Conservation (phyloP, 352 stramenopile species). For the Globisporangium takayamanum region DNA sequence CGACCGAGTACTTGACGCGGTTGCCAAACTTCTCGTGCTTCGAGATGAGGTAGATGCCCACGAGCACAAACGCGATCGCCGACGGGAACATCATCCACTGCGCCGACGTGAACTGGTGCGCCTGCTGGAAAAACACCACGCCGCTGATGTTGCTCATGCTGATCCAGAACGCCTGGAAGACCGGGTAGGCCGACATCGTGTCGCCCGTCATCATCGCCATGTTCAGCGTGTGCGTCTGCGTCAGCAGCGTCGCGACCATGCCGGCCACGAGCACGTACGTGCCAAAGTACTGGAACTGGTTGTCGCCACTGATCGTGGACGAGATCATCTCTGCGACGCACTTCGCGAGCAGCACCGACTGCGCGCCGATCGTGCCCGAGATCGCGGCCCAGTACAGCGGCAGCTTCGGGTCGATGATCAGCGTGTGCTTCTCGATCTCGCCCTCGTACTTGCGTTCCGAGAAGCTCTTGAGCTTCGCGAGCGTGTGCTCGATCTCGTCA, state of each 20-base stretch:
- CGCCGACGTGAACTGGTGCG: slow-evolving; percentile 68
- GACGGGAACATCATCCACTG: slow-evolving; percentile 83
- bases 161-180: slow-evolving; percentile 89
- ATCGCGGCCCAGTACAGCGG: slow-evolving; percentile 85
- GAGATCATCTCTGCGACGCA: slow-evolving; percentile 84
- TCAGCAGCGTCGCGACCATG: slow-evolving; percentile 71
- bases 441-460: slow-evolving; percentile 43
- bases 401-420: slow-evolving; percentile 82
- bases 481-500: slow-evolving; percentile 41
- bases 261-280: slow-evolving; percentile 74
- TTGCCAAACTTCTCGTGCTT: slow-evolving; percentile 89
- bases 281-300: slow-evolving; percentile 83
- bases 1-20: slow-evolving; percentile 85
- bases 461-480: slow-evolving; percentile 42
- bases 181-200: slow-evolving; percentile 80
- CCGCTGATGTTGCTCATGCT: slow-evolving; percentile 84
- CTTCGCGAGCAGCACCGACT: slow-evolving; percentile 81
- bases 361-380: slow-evolving; percentile 74
- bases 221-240: slow-evolving; percentile 83
- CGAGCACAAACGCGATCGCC: slow-evolving; percentile 61
- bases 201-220: slow-evolving; percentile 81
- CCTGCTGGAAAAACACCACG: slow-evolving; percentile 86
- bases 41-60: slow-evolving; percentile 74
- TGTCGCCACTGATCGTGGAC: slow-evolving; percentile 71
- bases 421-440: slow-evolving; percentile 77